phyloP scores from a whole-genome alignment of 805 yeast species.

The Ogataea neopini region DNA sequence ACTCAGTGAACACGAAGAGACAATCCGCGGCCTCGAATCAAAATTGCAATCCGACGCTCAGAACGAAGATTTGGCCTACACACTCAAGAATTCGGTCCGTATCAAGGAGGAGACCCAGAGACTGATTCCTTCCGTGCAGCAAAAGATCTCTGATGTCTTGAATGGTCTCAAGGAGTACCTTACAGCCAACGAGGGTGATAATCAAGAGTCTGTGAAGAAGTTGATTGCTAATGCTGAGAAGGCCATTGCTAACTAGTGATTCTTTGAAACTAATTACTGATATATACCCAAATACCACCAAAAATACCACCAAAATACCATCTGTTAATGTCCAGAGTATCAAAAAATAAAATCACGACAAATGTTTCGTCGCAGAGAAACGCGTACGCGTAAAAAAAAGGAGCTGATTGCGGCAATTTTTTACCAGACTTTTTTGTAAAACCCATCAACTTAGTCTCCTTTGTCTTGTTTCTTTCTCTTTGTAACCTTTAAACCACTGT shows the following conservation, averaged over 20 bases:
- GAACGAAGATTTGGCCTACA: slow-evolving; percentile 30
- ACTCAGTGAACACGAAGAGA: slow-evolving; percentile 34
- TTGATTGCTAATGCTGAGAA: slow-evolving; percentile 28
- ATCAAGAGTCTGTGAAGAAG: slow-evolving; percentile 20
- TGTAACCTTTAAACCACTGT: background rate
- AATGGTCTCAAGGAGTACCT: slow-evolving; percentile 26
- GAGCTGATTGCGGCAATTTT: slow-evolving; percentile 3
- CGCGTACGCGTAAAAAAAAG: slow-evolving; percentile 7
- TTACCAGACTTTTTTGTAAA: background rate
- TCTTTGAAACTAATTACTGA: background rate
- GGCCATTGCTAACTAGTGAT: background rate
- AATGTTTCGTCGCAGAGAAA: background rate
- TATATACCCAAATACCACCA: background rate
- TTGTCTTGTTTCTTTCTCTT: background rate
- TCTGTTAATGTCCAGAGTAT: background rate
- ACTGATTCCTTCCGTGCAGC: slow-evolving; percentile 29
- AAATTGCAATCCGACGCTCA: slow-evolving; percentile 16
- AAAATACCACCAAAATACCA: background rate
- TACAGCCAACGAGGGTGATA: slow-evolving; percentile 21
- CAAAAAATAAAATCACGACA: background rate
- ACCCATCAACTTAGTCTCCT: background rate
- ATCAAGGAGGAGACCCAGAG: slow-evolving; percentile 33
- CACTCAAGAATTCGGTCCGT: slow-evolving; percentile 26
- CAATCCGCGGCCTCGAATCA: slow-evolving; percentile 11
- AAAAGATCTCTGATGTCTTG: slow-evolving; percentile 26